Evolutionary conservation across 2,329 filamentous ascomycete genomes (phyloP), one percentile per base, ranked within the genome.

Genomic region (Diaporthe citrichinensis): DNA sequence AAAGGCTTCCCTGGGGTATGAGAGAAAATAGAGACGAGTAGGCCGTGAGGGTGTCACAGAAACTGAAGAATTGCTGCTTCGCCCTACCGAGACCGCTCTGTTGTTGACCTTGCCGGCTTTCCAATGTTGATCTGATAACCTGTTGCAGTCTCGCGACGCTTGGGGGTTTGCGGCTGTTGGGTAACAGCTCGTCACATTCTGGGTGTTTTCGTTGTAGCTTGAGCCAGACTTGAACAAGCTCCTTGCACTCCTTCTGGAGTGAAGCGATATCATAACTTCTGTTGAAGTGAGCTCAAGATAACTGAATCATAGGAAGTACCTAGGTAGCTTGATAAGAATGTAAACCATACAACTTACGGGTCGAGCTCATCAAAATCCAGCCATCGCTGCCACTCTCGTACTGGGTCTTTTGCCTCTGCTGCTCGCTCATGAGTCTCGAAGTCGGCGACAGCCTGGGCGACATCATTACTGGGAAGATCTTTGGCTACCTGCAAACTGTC

Each of bases 161-260:
- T 36, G 55, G 55, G 8, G 55, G 31, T 0, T 20, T 36, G 4
- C 17, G 55, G 55, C 55, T 58, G 31, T 58, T 36, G 1, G 55
- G 55, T 23, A 58, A 58, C 17, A 58, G 31, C 31, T 36, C 55
- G 31, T 36, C 55, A 36, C 55, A 58, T n/a, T 36, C 55, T 23
- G 55, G 55, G 31, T 58, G 31, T 20, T 36, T 58, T n/a, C 17
- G 14, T 3, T 36, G 55, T 1, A 34, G 55, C 55, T 36, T 58
- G 7, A 58, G 9, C 55, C 28, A 58, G 12, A 36, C 2, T 36
- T 34, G 28, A 12, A 36, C 17, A 58, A 36, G 31, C 4, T 58
- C 31, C 28, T 58, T 58, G 55, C 55, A 58, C 55, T 58, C 55
- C 55, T 58, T 58, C 31, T 58, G 31, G 28, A 58, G 55, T 6